Base-by-base conservation (phyloP, 768 basidiomycete genomes). In the Kwoniella sp. region DNA sequence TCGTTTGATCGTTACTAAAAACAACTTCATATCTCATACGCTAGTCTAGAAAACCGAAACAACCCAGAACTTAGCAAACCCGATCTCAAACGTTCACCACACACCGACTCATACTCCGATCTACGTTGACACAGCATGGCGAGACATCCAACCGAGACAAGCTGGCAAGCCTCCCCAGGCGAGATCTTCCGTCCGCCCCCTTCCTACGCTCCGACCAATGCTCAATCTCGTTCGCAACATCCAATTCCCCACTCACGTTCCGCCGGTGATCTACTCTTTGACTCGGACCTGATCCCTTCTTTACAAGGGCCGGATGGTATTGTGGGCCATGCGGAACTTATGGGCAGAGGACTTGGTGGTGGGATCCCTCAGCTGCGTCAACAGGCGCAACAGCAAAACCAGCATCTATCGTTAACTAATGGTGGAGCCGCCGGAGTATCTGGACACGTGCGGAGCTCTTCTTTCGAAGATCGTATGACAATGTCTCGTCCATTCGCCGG, bases 271-370 rank as follows among this genome's bases (percentile, higher is more conserved):
- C 30, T 66, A 15, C 48, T 64, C 48, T 57, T 65, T 21, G 68
- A 68, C 21, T 53, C 57, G 21, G 54, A 50, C 10, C 59, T 72
- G 10, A 68, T 72, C 33, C 70, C 70, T 12, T 67, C 68, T 2
- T 50, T 72, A 1, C 59, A 56, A 5, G 36, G n/a, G 4, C 19
- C 54, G 24, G 58, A 51, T 3, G 58, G 58, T 5, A 47, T 9
- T 9, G 29, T 63, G 21, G 47, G 40, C 2, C 59, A 55, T 48
- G 47, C 51, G n/a, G 59, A 58, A 21, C 33, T 65, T 27, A 65
- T 65, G 58, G 58, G 63, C 24, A 33, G 55, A 49, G 49, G 50
- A 24, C 27, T 26, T 22, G 15, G 24, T 26, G 40, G 22, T 25
- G 29, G 15, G 6, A 9, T 21, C 12, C 29, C 25, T 0, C 58